These are phyloP conservation scores for Thuja plicata DNA, from an alignment of 83 land plant genomes.

Conservation along the genomic window DNA sequence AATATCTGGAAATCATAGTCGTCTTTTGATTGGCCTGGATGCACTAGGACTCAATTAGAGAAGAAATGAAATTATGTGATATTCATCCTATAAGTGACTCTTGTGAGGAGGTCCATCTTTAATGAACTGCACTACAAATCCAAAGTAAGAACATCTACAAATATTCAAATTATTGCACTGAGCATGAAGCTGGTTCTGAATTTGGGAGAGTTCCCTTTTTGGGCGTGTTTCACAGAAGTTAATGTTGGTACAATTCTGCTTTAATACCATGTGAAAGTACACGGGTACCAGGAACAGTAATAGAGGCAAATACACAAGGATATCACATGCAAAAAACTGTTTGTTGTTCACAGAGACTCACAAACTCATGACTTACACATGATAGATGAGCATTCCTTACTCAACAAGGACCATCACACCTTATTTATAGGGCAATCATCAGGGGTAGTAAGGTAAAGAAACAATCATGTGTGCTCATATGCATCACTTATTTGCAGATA, in stretches of 20 bases:
- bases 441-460: not conserved
- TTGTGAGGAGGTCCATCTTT: not conserved
- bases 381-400: not conserved
- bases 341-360: not conserved
- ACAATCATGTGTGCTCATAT: not conserved
- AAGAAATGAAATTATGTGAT: not conserved
- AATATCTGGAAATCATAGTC: not conserved
- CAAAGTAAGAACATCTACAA: not conserved
- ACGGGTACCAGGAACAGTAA: not conserved
- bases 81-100: not conserved
- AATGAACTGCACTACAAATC: not conserved
- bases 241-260: not conserved
- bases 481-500: not conserved
- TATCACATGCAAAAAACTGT: not conserved
- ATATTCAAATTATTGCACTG: not conserved
- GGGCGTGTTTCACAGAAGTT: not conserved
- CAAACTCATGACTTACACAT: not conserved
- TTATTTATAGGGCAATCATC: not conserved
- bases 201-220: not conserved
- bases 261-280: not conserved
- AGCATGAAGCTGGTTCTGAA: not conserved
- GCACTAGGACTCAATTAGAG: not conserved
- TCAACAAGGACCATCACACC: not conserved
- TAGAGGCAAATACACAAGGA: not conserved
- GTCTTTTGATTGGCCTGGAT: not conserved